Conservation (phyloP, 257 asterid genomes). For the Ajuga chamaepitys region DNA sequence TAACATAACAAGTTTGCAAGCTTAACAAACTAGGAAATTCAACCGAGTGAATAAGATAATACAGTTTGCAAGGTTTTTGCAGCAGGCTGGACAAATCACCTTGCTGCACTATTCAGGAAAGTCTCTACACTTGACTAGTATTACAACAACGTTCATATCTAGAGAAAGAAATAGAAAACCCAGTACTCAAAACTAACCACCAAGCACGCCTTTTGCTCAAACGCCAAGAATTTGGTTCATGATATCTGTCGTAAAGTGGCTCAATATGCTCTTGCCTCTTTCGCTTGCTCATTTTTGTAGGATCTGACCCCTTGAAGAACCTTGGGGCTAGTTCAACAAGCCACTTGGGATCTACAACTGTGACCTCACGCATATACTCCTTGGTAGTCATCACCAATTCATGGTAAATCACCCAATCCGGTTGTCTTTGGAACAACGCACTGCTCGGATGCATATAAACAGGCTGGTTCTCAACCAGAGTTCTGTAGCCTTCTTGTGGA, state of each 20-base stretch:
- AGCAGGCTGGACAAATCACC: background rate
- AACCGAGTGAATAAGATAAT: background rate
- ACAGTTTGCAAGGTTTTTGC: conserved; percentile 12
- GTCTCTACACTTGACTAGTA: background rate
- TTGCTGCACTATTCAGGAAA: background rate
- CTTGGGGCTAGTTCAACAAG: conserved; percentile 99
- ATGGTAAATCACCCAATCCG: conserved; percentile 94
- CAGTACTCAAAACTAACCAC: conserved; percentile 18
- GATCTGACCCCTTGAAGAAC: conserved; percentile 81
- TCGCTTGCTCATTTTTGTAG: conserved; percentile 94
- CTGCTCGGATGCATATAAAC: conserved; percentile 97
- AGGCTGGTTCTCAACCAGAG: conserved; percentile 84
- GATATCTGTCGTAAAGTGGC: conserved; percentile 88
- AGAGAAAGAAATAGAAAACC: background rate
- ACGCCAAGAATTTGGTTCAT: conserved; percentile 96
- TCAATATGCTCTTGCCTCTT: conserved; percentile 95
- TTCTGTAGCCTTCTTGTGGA: conserved; percentile 86
- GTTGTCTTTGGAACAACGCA: conserved; percentile 86
- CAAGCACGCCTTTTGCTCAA: conserved; percentile 91
- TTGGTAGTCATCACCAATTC: conserved; percentile 94
- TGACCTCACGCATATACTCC: conserved; percentile 98
- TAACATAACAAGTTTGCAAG: too few relatives aligned
- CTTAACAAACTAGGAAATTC: background rate
- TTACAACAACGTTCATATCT: conserved; percentile 8
- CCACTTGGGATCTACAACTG: too few relatives aligned